Percentiles rank a stretch among this genome's conserved stretches.
Evolutionary conservation across 1,284 basidiomycete species (phyloP).

Genomic region (Ganoderma multipileum): DNA sequence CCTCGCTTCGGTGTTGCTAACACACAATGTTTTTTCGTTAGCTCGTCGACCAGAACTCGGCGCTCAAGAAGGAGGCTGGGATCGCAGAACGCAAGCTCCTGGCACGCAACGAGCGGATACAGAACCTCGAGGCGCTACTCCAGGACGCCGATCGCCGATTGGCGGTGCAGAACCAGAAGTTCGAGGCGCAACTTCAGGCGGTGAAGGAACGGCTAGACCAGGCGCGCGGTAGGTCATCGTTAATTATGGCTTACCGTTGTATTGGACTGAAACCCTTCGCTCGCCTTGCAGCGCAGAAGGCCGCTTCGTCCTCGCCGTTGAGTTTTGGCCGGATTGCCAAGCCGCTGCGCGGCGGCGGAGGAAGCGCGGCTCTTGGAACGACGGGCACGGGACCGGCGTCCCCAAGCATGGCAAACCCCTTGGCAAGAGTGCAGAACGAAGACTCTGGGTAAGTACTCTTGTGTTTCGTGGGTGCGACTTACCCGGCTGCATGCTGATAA

Average conservation of each 20-base stretch:
- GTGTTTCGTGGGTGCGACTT: slow-evolving; percentile 28
- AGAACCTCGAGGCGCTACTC: slow-evolving; percentile 91
- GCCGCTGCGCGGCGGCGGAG: slow-evolving; percentile 92
- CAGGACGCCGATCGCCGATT: slow-evolving; percentile 94
- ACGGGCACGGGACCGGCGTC: slow-evolving; percentile 50
- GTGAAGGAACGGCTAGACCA: slow-evolving; percentile 93
- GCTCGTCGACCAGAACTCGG: slow-evolving; percentile 98
- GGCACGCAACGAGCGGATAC: slow-evolving; percentile 96
- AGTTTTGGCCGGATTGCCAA: slow-evolving; percentile 96
- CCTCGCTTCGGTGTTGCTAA: slow-evolving; percentile 23
- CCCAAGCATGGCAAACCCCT: slow-evolving; percentile 59
- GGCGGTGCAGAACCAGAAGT: slow-evolving; percentile 93
- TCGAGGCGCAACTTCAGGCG: slow-evolving; percentile 90
- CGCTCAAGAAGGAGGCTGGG: slow-evolving; percentile 97
- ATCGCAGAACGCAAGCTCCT: slow-evolving; percentile 96
- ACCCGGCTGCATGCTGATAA: slow-evolving; percentile 15
- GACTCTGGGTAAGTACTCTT: slow-evolving; percentile 70
- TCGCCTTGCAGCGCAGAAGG: slow-evolving; percentile 72
- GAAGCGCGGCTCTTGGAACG: slow-evolving; percentile 52
- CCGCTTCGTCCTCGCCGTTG: slow-evolving; percentile 70
- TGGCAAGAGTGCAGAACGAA: slow-evolving; percentile 79
- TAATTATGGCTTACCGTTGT: slow-evolving; percentile 24
- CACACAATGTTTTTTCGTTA: slow-evolving; percentile 43
- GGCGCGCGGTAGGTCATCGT: slow-evolving; percentile 77
- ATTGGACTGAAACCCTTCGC: slow-evolving; percentile 26